phyloP scores from a whole-genome alignment of 129 eudicot genomes.

The Ambrosia artemisiifolia region DNA sequence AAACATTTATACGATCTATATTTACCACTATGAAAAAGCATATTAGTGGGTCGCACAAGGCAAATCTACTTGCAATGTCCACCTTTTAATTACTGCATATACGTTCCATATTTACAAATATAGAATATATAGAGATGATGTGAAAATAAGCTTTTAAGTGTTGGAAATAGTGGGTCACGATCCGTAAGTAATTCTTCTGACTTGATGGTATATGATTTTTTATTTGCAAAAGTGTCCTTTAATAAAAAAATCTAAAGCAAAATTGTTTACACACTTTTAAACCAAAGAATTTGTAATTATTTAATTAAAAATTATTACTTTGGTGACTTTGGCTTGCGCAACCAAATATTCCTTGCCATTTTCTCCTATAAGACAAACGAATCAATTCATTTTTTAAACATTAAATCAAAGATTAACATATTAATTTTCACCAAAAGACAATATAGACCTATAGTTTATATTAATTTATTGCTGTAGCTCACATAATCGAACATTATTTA shows the following conservation, averaged over 20 bases:
- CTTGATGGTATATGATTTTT: no score
- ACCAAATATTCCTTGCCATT: conserved; percentile 29
- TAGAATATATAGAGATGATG: no score
- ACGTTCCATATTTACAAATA: no score
- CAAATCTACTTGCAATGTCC: no score
- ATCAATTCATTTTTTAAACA: background rate
- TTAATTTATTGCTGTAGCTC: conserved; percentile 5
- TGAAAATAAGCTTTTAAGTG: no score
- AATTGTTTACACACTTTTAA: background rate
- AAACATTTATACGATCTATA: no score
- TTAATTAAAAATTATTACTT: background rate
- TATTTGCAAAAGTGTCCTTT: no score
- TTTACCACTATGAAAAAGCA: no score
- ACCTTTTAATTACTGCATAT: no score
- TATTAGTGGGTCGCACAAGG: no score
- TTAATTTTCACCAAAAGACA: background rate
- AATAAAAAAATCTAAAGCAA: background rate
- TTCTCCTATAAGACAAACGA: conserved; percentile 27
- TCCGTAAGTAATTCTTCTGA: no score
- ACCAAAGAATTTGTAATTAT: background rate
- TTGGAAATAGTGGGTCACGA: no score
- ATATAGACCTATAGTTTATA: background rate
- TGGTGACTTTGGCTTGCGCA: conserved; percentile 22
- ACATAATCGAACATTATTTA: conserved; percentile 22
- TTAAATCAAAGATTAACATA: conserved; percentile 6